phyloP scores from a whole-genome alignment of 768 basidiomycete species.

The Amyloporia xantha region DNA sequence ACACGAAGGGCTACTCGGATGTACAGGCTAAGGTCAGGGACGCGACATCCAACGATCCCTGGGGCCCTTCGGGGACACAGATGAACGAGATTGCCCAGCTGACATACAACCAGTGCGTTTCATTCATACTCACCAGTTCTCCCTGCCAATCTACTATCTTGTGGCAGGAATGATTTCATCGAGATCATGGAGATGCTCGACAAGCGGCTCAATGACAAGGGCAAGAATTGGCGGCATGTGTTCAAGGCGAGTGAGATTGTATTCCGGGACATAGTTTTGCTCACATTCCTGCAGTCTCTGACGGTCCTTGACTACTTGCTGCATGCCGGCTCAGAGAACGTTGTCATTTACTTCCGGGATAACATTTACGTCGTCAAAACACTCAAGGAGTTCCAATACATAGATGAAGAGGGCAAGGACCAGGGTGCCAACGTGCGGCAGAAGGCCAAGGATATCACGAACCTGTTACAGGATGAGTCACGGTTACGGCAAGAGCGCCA shows the following conservation, averaged over 20 bases:
- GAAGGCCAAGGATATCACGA: slow-evolving; percentile 97
- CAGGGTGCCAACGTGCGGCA: slow-evolving; percentile 97
- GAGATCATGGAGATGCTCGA: slow-evolving; percentile 99
- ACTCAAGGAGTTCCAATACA: slow-evolving; percentile 94
- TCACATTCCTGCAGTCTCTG: slow-evolving; percentile 48
- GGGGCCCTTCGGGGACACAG: slow-evolving; percentile 95
- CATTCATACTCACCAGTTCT: neutral
- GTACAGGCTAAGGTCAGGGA: slow-evolving; percentile 93
- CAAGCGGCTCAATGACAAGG: slow-evolving; percentile 97
- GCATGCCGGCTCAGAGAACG: slow-evolving; percentile 96
- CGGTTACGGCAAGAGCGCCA: slow-evolving; percentile 83
- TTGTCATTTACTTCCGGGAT: slow-evolving; percentile 96
- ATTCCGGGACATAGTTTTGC: neutral
- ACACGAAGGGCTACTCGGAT: slow-evolving; percentile 94
- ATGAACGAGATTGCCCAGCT: slow-evolving; percentile 99
- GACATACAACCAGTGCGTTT: slow-evolving; percentile 89
- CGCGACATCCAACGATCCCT: slow-evolving; percentile 95
- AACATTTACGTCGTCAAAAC: slow-evolving; percentile 98
- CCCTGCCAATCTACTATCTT: neutral
- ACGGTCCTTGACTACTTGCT: slow-evolving; percentile 94
- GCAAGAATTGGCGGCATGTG: slow-evolving; percentile 99
- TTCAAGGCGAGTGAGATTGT: slow-evolving; percentile 67
- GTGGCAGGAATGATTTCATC: slow-evolving; percentile 83
- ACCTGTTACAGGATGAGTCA: slow-evolving; percentile 79
- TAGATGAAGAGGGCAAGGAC: slow-evolving; percentile 94